Conservation (phyloP, 179 eudicot genomes). For the Spergularia azorica region DNA sequence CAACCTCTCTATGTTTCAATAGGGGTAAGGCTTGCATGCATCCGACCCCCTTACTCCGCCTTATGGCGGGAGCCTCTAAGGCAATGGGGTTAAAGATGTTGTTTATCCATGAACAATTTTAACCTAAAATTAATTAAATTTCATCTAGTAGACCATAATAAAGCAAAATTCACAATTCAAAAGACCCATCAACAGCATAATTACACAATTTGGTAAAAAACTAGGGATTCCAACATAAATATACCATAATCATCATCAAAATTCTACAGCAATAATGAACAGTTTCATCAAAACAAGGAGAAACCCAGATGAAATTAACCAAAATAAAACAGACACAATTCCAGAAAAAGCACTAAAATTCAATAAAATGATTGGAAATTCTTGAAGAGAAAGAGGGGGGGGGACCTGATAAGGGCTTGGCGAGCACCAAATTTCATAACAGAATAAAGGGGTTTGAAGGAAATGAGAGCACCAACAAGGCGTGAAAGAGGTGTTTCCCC, state of each 20-base stretch:
- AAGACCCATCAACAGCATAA: no score
- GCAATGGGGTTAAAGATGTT: no score
- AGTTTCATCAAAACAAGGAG: background rate
- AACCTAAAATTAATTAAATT: no score
- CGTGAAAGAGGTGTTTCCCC: constrained; percentile 92
- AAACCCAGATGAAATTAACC: background rate
- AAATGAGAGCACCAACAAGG: constrained; percentile 71
- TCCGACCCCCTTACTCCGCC: no score
- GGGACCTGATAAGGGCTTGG: constrained; percentile 85
- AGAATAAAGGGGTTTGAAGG: constrained; percentile 78
- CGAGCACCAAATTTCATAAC: constrained; percentile 82
- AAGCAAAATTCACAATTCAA: no score
- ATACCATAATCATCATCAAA: background rate
- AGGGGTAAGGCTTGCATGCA: no score
- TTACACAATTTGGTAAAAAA: no score
- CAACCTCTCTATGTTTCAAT: no score
- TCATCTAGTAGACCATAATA: no score
- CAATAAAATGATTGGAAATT: background rate
- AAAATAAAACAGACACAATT: background rate
- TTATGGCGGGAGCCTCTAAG: no score
- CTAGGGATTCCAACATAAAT: no score
- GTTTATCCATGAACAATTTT: no score
- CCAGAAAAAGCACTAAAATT: background rate
- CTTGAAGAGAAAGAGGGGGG: background rate
- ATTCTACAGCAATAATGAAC: background rate